Evolutionary conservation across 208 protist genomes (phyloP), one percentile per base, ranked within the genome.

Genomic region (Wallacemonas rigidus): DNA sequence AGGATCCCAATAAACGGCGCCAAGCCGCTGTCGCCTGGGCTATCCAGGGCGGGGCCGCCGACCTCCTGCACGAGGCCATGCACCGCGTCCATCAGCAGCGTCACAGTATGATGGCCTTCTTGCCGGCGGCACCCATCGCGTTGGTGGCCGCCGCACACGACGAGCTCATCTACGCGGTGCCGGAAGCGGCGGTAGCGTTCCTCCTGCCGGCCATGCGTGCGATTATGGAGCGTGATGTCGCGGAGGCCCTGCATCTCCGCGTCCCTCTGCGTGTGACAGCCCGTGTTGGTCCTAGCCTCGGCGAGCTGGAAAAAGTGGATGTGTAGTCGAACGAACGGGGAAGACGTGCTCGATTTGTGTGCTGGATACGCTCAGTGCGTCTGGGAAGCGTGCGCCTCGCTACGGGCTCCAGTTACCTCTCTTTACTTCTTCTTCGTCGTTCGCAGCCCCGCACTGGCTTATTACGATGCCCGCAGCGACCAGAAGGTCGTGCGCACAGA

Each of bases 41-140:
- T 0, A 83, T 98, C 56, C 94, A 98, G 62, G 94, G 94, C 64
- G 77, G 88, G 40, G 90, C 92, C 4, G 92, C 92, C 3, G 88
- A 94, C 47, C 73, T 98, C 43, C 75, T 97, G 35, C 93, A 97
- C 26, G 63, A 75, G 43, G 89, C 86, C 12, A 98, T 98, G 91
- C 58, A 75, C 1, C 83, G 69, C 11, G 81, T 96, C 11, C 85
- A 95, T 41, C 71, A 78, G 48, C 70, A 81, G 47, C 78, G 85
- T 12, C 91, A 93, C 74, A 35, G 47, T n/a, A 60, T 90, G 38
- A 35, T 91, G 7, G 79, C 86, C 1, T 89, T 75, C 44, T 76
- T 93, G 43, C 85, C 87, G 26, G 82, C 82, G 36, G 63, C 82
- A 1, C 76, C 87, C 2, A 15, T 88, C 4, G 88, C 82, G 40